Evolutionary conservation across 208 protist genomes (phyloP), one percentile per base, ranked within the genome.

Genomic region (Leishmania guyanensis): DNA sequence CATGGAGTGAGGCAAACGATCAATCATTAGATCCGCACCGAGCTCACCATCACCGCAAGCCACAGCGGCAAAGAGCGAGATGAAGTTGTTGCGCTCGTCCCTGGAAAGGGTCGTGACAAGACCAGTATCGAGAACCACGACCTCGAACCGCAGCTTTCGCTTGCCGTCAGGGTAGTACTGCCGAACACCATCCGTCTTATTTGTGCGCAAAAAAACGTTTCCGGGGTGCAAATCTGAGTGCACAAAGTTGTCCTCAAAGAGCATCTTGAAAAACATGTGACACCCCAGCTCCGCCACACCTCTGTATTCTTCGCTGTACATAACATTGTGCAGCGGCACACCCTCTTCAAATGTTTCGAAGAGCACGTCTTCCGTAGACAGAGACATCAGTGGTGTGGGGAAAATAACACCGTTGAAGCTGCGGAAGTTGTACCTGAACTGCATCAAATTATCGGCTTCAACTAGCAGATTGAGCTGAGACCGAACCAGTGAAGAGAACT

Each of bases 261-360:
- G 89, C 97, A 99, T 99, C 81, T 98, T 98, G 14, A 99, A 81
- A 79, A 98, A 99, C 88, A 96, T 95, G 72, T 98, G 91, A 72
- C 95, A 97, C 3, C 96, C 96, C 10, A 94, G 65, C 64, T 92
- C 87, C 0, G 96, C 96, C 62, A 98, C 29, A 48, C 94, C 91
- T 6, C 78, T 77, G 48, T 94, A 93, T 29, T 91, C 85, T 17
- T 89, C 79, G 20, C 78, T 84, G 69, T 83, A 83, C 36, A 84
- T 60, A 36, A 95, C 58, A 65, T 89, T 80, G 68, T 95, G 86
- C 53, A 99, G 83, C 14, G 93, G 90, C 58, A 88, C 80, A 70
- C 97, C 97, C 60, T 80, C 74, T 74, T 98, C 95, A 80, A 96
- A 98, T 3, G 94, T 96, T 79, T 99, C 97, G 48, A 98, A 88